Conservation (phyloP, 2,329 filamentous ascomycete genomes). For the Rhinocladiella similis region DNA sequence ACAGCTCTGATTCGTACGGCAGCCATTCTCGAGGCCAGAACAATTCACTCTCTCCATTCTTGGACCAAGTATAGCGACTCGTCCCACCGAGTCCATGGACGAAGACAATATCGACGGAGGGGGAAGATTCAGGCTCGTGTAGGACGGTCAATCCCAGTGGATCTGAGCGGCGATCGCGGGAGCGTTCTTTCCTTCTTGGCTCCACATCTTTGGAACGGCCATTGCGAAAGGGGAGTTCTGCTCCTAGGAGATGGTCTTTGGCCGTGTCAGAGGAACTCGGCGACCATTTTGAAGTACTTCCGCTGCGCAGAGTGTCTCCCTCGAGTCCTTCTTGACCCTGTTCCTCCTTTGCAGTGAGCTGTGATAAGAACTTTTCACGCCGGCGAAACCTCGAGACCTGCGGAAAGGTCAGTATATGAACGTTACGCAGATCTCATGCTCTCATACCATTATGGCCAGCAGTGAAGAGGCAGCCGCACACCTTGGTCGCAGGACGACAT, state of each 20-base stretch:
- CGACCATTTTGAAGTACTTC: no score
- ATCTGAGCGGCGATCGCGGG: not conserved
- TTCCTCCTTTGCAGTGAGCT: no score
- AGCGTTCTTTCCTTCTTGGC: not conserved
- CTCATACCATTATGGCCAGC: no score
- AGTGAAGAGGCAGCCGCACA: no score
- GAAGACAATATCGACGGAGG: conserved; percentile 26
- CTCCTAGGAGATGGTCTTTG: not conserved
- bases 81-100: conserved; percentile 43
- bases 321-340: no score
- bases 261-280: no score
- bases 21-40: conserved; percentile 46
- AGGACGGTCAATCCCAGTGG: conserved; percentile 8
- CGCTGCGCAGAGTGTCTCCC: no score
- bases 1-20: conserved; percentile 31
- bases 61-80: conserved; percentile 43
- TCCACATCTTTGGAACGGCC: not conserved
- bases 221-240: not conserved
- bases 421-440: no score
- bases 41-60: not conserved
- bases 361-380: no score
- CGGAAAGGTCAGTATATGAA: no score
- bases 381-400: no score
- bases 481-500: no score
- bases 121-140: conserved; percentile 4